A percentile compares a stretch with the other conserved stretches of the same genome.
These are phyloP conservation scores for Sporisorium reilianum DNA, from an alignment of 1,284 basidiomycete genomes.

Conservation along the genomic window DNA sequence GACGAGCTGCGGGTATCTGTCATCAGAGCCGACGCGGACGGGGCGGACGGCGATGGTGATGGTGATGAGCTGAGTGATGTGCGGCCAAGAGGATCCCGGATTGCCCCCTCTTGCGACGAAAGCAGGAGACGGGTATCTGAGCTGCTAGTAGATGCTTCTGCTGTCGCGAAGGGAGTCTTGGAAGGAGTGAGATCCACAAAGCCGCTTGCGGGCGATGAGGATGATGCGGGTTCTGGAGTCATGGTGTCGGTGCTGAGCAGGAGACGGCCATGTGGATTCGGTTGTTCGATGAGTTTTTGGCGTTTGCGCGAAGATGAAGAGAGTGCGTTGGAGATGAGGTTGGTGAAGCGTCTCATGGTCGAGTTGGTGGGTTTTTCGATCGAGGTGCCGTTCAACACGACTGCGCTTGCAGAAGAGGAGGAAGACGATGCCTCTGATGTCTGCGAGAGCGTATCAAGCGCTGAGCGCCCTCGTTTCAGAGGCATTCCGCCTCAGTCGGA, in stretches of 20 bases:
- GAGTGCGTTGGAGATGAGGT: neutral
- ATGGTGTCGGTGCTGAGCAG: neutral
- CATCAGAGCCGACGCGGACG: neutral
- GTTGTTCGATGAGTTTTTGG: neutral
- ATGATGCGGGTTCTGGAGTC: neutral
- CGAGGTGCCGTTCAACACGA: neutral
- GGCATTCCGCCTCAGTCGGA: conserved; percentile 18
- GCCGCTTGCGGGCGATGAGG: conserved; percentile 15
- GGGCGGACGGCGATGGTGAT: conserved; percentile 5
- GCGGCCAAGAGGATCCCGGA: conserved; percentile 37
- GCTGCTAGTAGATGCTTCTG: neutral
- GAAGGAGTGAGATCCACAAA: conserved; percentile 28
- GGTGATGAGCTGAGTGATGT: conserved; percentile 1
- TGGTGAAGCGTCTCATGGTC: conserved; percentile 1
- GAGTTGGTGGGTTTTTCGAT: conserved; percentile 2
- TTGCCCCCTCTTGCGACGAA: conserved; percentile 29
- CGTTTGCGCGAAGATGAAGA: conserved; percentile 15
- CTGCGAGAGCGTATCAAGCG: conserved; percentile 14
- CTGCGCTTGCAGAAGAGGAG: neutral
- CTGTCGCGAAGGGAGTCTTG: neutral
- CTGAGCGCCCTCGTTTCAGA: conserved; percentile 17
- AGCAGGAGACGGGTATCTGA: conserved; percentile 5
- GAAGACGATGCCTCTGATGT: conserved; percentile 10
- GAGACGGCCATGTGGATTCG: neutral
- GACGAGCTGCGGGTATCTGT: conserved; percentile 28